Evolutionary conservation across 257 asterid genomes (phyloP).

Genomic region (Solanum virginianum): DNA sequence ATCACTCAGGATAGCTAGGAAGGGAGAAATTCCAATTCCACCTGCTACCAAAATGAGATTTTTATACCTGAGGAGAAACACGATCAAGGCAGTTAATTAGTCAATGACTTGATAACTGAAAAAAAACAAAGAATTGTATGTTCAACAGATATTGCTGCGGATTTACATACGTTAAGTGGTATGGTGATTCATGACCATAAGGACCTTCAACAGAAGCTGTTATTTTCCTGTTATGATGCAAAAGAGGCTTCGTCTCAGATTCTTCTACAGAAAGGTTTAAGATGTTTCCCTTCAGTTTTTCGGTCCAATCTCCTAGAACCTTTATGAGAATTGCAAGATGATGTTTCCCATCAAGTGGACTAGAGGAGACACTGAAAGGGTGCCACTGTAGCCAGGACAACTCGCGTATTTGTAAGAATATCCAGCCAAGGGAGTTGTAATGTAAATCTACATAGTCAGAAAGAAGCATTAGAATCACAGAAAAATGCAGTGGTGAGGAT

Average conservation of each 20-base stretch:
- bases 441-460: constrained; percentile 28
- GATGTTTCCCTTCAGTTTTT: constrained; percentile 23
- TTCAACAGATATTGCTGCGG: neutral
- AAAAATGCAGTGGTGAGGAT: neutral
- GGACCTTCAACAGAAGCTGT: constrained; percentile 80
- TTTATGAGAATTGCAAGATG: constrained; percentile 45
- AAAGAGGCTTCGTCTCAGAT: constrained; percentile 5
- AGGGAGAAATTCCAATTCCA: constrained; percentile 87
- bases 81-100: neutral
- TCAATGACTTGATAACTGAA: neutral
- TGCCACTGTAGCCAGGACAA: constrained; percentile 71
- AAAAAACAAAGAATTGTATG: neutral
- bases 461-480: neutral
- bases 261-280: constrained; percentile 11
- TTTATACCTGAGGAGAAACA: constrained; percentile 44
- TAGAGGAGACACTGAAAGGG: constrained; percentile 65
- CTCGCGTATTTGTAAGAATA: constrained; percentile 46
- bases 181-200: constrained; percentile 78
- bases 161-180: constrained; percentile 49
- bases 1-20: constrained; percentile 72
- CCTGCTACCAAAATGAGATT: constrained; percentile 83
- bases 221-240: constrained; percentile 18
- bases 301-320: constrained; percentile 59
- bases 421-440: constrained; percentile 65
- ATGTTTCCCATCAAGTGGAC: constrained; percentile 47